phyloP scores from a whole-genome alignment of 2,329 filamentous ascomycete species.

The Malbranchea zuffiana region DNA sequence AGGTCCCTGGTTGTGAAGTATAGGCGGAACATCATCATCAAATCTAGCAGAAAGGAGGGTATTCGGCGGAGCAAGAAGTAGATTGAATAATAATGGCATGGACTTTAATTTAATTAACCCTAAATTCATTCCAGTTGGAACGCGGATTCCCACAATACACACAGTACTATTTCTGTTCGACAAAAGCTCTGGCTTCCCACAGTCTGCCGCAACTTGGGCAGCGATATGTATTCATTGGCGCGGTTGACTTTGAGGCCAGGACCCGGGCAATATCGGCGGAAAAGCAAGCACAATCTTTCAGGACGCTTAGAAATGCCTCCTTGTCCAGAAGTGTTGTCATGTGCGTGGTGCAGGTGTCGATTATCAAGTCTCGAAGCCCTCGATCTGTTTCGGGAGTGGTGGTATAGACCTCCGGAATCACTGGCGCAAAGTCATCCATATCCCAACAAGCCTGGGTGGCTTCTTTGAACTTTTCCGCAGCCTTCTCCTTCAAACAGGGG shows the following conservation, averaged over 20 bases:
- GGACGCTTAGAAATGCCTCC: constrained; percentile 1
- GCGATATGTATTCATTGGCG: background rate
- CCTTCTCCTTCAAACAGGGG: constrained; percentile 15
- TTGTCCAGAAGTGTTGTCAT: background rate
- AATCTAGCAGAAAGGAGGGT: no score
- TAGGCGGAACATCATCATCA: no score
- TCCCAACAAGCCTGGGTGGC: constrained; percentile 17
- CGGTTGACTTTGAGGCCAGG: background rate
- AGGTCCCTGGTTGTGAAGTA: no score
- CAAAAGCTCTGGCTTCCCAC: background rate
- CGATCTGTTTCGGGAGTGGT: constrained; percentile 1
- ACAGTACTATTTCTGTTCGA: background rate
- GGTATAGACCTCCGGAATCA: constrained; percentile 6
- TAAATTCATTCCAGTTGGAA: background rate
- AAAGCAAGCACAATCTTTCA: constrained; percentile 2
- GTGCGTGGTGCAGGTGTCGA: background rate
- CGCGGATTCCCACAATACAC: background rate
- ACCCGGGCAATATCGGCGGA: constrained; percentile 1
- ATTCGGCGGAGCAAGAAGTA: no score
- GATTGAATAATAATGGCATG: no score
- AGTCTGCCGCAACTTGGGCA: background rate
- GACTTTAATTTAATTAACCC: no score
- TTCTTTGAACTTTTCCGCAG: constrained; percentile 17
- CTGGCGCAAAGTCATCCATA: constrained; percentile 16
- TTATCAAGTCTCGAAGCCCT: constrained; percentile 6